Evolutionary conservation across 495 filamentous ascomycete genomes (phyloP), one percentile per base, ranked within the genome.

Genomic region (Neurospora sp.): DNA sequence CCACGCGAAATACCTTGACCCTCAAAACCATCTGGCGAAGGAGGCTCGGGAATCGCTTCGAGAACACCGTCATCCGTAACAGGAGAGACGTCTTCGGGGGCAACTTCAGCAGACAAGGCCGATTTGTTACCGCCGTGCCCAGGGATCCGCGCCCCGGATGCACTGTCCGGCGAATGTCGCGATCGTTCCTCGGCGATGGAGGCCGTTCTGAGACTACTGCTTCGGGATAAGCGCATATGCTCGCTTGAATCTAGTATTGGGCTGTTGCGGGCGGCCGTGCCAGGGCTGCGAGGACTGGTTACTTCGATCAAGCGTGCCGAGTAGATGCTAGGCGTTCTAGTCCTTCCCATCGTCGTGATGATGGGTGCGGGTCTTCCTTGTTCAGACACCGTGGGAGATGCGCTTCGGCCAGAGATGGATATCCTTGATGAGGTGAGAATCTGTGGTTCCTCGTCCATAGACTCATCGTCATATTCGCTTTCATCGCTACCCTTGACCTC

Each of bases 221-320:
- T 71, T 8, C 80, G 78, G n/a, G 83, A 79, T 3, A 79, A 74
- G 40, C 81, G 81, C 18, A 75, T 46, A 38, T 80, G 75, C 70
- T 87, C 85, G 22, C 73, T 73, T 9, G 79, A 73, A 68, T 83
- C 85, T 22, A 83, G 7, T 31, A 37, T 73, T 0, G 84, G 86
- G 27, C 79, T 84, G 75, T 78, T 74, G 48, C 83, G 81, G n/a
- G 84, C 85, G 37, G 79, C 75, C 3, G 74, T 70, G 39, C 75
- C 79, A 14, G 85, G 84, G 74, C 83, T 86, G 38, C 82, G 83
- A 37, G 83, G 84, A 66, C 82, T 80, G 20, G 82, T 72, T n/a
- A 88, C 85, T 40, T 88, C 87, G 40, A 88, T 86, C 61, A 88
- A 73, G 7, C 86, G 84, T 35, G 86, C 80, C 14, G 87, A 88